Evolutionary conservation across 2,329 filamentous ascomycete species (phyloP).

Genomic region (Calcarisporium arbuscula): DNA sequence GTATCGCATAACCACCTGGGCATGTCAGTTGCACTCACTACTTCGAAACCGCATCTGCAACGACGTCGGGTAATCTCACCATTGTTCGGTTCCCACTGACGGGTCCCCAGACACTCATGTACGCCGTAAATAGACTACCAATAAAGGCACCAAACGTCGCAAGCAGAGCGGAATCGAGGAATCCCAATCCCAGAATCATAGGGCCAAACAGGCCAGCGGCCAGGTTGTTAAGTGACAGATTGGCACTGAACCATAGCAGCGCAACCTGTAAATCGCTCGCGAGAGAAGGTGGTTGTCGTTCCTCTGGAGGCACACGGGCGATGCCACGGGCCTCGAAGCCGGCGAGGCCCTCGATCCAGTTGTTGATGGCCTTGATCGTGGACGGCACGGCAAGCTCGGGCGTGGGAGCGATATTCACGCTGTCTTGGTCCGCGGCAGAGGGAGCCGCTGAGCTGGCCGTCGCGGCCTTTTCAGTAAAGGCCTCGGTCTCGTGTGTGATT

Average conservation of each 20-base stretch:
- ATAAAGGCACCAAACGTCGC: constrained; percentile 72
- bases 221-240: constrained; percentile 37
- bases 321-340: constrained; percentile 35
- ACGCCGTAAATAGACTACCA: constrained; percentile 63
- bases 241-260: constrained; percentile 38
- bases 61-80: constrained; percentile 30
- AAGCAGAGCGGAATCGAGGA: constrained; percentile 64
- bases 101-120: constrained; percentile 72
- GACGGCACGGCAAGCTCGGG: too few relatives aligned
- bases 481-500: too few relatives aligned
- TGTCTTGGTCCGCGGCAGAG: too few relatives aligned
- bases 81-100: constrained; percentile 71
- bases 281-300: constrained; percentile 25
- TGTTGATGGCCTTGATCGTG: too few relatives aligned
- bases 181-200: constrained; percentile 63
- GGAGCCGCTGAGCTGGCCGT: too few relatives aligned
- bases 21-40: neutral
- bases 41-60: neutral
- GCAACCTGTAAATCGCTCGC: constrained; percentile 31
- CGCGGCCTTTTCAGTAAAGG: too few relatives aligned
- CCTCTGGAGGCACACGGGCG: constrained; percentile 28
- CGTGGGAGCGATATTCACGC: too few relatives aligned
- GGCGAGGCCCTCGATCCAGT: constrained; percentile 22
- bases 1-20: constrained; percentile 64
- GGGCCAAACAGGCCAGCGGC: constrained; percentile 66